phyloP scores from a whole-genome alignment of 2,329 filamentous ascomycete species.

The Colletotrichum sp. region DNA sequence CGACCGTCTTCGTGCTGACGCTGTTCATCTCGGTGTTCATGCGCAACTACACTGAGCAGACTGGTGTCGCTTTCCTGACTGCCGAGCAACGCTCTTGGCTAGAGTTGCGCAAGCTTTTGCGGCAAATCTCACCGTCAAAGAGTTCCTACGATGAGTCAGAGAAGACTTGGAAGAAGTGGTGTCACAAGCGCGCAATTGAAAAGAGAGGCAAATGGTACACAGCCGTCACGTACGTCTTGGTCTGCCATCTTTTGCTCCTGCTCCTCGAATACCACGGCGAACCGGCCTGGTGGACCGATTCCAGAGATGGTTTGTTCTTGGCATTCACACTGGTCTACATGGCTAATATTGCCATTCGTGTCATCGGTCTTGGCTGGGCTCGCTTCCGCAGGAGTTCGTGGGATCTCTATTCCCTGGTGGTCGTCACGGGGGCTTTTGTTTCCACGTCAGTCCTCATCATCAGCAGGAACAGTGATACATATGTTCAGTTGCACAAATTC shows the following conservation, averaged over 20 bases:
- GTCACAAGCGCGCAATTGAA: constrained; percentile 90
- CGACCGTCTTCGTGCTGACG: constrained; percentile 94
- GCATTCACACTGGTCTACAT: constrained; percentile 83
- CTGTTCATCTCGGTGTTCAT: constrained; percentile 99
- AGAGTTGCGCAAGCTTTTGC: constrained; percentile 87
- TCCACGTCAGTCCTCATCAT: constrained; percentile 82
- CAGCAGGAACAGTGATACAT: constrained; percentile 59
- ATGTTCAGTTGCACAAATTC: constrained; percentile 87
- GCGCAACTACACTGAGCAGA: constrained; percentile 99
- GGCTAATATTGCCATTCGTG: constrained; percentile 80
- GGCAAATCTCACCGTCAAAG: constrained; percentile 94
- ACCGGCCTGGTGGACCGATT: constrained; percentile 70
- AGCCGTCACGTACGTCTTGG: constrained; percentile 77
- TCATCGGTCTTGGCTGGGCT: constrained; percentile 89
- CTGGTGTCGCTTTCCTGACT: constrained; percentile 93
- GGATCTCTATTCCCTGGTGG: constrained; percentile 87
- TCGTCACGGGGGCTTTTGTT: constrained; percentile 78
- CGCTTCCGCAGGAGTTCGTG: constrained; percentile 92
- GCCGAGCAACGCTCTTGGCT: constrained; percentile 97
- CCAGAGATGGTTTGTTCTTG: constrained; percentile 80
- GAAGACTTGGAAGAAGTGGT: constrained; percentile 87
- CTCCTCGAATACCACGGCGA: constrained; percentile 87
- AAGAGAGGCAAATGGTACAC: constrained; percentile 94
- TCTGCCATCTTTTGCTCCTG: constrained; percentile 83
- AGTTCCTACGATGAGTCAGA: constrained; percentile 81